phyloP scores from a whole-genome alignment of 2,329 filamentous ascomycete species.

The Colletotrichum lini region DNA sequence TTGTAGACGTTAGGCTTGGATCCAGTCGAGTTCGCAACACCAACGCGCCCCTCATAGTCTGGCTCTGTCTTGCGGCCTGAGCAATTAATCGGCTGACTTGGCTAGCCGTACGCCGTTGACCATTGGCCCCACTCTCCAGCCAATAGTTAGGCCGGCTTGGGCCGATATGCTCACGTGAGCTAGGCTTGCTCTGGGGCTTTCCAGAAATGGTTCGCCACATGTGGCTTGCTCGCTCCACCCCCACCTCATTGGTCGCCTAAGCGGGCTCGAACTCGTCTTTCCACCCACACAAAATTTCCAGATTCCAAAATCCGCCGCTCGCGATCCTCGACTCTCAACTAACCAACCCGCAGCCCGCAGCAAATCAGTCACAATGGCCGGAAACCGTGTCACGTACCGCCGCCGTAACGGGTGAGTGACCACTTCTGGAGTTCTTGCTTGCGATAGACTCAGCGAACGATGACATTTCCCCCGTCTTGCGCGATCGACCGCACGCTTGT shows the following conservation, averaged over 20 bases:
- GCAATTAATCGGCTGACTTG: not conserved
- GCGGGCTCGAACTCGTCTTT: slow-evolving; percentile 52
- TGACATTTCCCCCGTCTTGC: not conserved
- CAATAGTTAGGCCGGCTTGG: too few relatives aligned
- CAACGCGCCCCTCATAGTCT: not conserved
- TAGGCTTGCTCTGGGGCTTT: slow-evolving; percentile 22
- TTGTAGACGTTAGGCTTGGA: not conserved
- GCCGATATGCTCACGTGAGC: slow-evolving; percentile 23
- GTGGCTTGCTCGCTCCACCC: slow-evolving; percentile 12
- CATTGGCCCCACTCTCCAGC: not conserved
- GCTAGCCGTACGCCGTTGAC: not conserved
- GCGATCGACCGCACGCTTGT: not conserved
- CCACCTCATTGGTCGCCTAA: slow-evolving; percentile 55
- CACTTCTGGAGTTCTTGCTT: not conserved
- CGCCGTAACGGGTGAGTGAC: slow-evolving; percentile 83
- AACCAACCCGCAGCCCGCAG: slow-evolving; percentile 49
- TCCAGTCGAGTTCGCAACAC: not conserved
- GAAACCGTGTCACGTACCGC: slow-evolving; percentile 77
- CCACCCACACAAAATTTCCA: slow-evolving; percentile 40
- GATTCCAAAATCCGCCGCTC: slow-evolving; percentile 21
- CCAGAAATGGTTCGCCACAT: slow-evolving; percentile 9
- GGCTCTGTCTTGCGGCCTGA: not conserved
- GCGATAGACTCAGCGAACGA: slow-evolving; percentile 26
- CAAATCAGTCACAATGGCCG: slow-evolving; percentile 69
- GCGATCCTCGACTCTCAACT: slow-evolving; percentile 23